Conservation (phyloP, 108 stramenopile genomes). For the Nitzschia sp. region DNA sequence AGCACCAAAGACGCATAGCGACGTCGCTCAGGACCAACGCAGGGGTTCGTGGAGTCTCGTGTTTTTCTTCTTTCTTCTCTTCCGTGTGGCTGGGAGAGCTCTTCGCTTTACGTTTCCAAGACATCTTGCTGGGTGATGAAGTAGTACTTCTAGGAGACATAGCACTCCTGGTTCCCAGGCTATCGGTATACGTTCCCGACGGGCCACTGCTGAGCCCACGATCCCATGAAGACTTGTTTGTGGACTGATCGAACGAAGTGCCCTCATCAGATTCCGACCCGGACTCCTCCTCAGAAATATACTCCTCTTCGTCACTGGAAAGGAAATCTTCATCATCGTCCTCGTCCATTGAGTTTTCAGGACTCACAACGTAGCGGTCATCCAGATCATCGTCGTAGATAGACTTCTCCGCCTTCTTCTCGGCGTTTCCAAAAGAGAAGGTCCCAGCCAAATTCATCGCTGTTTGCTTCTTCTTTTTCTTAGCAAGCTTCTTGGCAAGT, state of each 20-base stretch:
- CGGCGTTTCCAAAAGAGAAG: conserved; percentile 12
- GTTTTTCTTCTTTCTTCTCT: conserved; percentile 35
- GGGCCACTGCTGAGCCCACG: conserved; percentile 14
- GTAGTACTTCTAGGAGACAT: conserved; percentile 1
- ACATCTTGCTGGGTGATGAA: not conserved
- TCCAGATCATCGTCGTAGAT: conserved; percentile 44
- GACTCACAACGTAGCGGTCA: conserved; percentile 38
- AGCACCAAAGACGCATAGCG: conserved; percentile 47
- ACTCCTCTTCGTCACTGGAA: conserved; percentile 30
- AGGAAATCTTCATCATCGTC: conserved; percentile 31
- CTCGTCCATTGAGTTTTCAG: conserved; percentile 24
- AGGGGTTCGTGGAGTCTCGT: not conserved
- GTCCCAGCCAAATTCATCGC: conserved; percentile 2
- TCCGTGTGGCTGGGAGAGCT: conserved; percentile 7
- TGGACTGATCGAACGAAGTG: conserved; percentile 9
- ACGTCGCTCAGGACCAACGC: conserved; percentile 38
- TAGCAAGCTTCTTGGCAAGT: conserved; percentile 8
- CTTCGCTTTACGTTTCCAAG: conserved; percentile 5
- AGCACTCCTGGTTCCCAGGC: conserved; percentile 1
- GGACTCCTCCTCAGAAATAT: conserved; percentile 19
- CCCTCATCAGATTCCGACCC: conserved; percentile 6
- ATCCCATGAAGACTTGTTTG: conserved; percentile 22
- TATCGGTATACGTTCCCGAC: conserved; percentile 17
- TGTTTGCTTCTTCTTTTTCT: not conserved
- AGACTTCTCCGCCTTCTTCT: conserved; percentile 28